These are phyloP conservation scores for Chrysoporthe cubensis DNA, from an alignment of 2,329 filamentous ascomycete genomes.

Conservation along the genomic window DNA sequence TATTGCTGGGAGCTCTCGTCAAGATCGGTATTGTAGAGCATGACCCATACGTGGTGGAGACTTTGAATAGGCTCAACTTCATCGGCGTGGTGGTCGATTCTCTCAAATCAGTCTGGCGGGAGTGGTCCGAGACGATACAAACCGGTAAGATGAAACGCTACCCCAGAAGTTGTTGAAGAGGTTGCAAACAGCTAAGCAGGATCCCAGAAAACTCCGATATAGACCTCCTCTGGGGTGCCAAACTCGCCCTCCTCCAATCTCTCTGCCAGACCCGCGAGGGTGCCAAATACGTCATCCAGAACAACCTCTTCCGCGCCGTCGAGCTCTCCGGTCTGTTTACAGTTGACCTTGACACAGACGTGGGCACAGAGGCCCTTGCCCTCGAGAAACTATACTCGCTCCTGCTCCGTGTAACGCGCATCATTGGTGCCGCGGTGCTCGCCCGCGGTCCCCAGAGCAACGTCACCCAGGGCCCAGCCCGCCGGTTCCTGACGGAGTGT, in stretches of 20 bases:
- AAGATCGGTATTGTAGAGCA: constrained; percentile 73
- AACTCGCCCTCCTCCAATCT: constrained; percentile 80
- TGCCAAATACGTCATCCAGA: constrained; percentile 84
- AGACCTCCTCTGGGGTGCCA: constrained; percentile 66
- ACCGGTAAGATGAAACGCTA: constrained; percentile 51
- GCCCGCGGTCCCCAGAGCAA: constrained; percentile 86
- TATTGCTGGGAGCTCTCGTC: constrained; percentile 80
- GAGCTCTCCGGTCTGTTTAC: constrained; percentile 84
- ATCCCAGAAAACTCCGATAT: constrained; percentile 46
- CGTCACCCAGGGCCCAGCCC: constrained; percentile 67
- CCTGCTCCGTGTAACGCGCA: constrained; percentile 76
- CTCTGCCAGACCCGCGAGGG: constrained; percentile 84
- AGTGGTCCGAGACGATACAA: constrained; percentile 64
- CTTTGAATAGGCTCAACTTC: constrained; percentile 85
- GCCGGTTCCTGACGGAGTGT: constrained; percentile 80
- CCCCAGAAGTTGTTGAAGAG: neutral
- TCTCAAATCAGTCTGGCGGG: constrained; percentile 74
- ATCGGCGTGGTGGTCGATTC: constrained; percentile 88
- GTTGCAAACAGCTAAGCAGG: constrained; percentile 13
- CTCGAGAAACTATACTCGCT: constrained; percentile 83
- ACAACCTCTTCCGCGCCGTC: constrained; percentile 81
- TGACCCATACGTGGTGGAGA: constrained; percentile 75
- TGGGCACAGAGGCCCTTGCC: constrained; percentile 68
- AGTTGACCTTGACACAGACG: constrained; percentile 89
- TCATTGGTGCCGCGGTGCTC: constrained; percentile 81